Base-by-base conservation (phyloP, 441 rosid species). In the Lepidium campestre region DNA sequence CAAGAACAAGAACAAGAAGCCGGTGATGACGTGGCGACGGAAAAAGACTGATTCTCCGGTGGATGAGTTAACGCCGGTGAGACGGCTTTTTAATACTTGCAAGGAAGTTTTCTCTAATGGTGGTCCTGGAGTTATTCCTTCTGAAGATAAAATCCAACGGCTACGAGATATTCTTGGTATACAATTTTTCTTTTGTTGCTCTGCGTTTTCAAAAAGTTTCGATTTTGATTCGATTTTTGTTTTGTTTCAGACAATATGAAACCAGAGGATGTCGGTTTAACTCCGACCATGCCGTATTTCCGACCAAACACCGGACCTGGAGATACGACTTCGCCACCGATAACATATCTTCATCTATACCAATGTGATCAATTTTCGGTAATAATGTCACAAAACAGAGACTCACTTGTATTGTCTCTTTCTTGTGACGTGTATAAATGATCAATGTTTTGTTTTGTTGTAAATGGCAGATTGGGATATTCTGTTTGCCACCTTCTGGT, bases 401-500 rank as follows among this genome's bases (percentile, higher is more conserved):
- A 20, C 56, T 14, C 34, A 1, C 22, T 11, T 23, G 48, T 49
- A 20, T 18, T 45, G 39, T 55, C 9, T 55, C 5, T 75, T 68
- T 14, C 77, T 68, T 74, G 70, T 32, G 67, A 1, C 10, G 2
- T 17, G 1, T 12, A 3, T 17, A 62, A 49, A 71, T 75, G 50
- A 69, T 34, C 60, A 40, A 40, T 31, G 36, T 17, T 62, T 62
- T 47, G 61, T 71, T 49, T 64, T 41, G n/a, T n/a, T 7, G 1
- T 0, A 1, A 29, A 11, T 77, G 35, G 53, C 83, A 93, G 99
- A 89, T 93, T 58, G 97, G 89, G 40, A 89, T 93, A 68, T 93
- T 93, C 78, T 91, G 97, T 78, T 85, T 93, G 80, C 99, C 97
- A 4, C 92, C 95, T 12, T 77, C 84, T 19, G 92, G 86, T 41